phyloP scores from a whole-genome alignment of 2,329 filamentous ascomycete species.

The Xylariaceae sp. region DNA sequence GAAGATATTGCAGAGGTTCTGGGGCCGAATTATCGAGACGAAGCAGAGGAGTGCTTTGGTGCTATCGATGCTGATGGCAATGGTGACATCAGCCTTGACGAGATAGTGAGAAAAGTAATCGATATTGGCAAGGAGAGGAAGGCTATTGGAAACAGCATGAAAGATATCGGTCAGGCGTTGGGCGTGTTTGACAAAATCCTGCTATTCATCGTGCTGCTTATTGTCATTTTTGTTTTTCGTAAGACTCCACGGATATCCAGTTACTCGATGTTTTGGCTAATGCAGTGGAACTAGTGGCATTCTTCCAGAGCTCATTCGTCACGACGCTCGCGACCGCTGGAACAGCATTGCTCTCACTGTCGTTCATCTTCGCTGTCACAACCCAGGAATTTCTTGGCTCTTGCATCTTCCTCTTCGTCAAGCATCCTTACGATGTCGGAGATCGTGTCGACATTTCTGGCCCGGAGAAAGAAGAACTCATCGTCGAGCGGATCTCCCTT shows the following conservation, averaged over 20 bases:
- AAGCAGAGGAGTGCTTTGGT: conserved; percentile 81
- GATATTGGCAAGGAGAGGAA: conserved; percentile 84
- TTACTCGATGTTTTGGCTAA: conserved; percentile 10
- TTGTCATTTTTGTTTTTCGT: conserved; percentile 79
- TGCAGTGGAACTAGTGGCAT: conserved; percentile 56
- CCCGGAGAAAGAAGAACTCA: conserved; percentile 56
- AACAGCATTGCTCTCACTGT: conserved; percentile 88
- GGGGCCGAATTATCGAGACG: conserved; percentile 64
- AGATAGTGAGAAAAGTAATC: conserved; percentile 85
- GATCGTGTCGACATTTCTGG: conserved; percentile 80
- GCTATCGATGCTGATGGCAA: conserved; percentile 83
- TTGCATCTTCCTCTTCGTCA: conserved; percentile 97
- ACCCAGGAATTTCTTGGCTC: conserved; percentile 95
- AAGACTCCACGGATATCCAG: conserved; percentile 34
- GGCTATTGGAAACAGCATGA: conserved; percentile 87
- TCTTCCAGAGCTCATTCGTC: conserved; percentile 81
- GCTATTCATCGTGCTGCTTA: conserved; percentile 72
- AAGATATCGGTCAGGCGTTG: conserved; percentile 94
- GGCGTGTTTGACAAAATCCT: conserved; percentile 84
- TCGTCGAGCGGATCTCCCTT: conserved; percentile 91
- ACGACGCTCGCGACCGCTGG: conserved; percentile 85
- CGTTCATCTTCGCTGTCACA: conserved; percentile 90
- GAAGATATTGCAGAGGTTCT: conserved; percentile 89
- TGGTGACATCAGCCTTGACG: conserved; percentile 89
- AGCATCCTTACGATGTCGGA: conserved; percentile 94